Evolutionary conservation across 2,329 filamentous ascomycete species (phyloP).

Genomic region (Rutstroemia sp.): DNA sequence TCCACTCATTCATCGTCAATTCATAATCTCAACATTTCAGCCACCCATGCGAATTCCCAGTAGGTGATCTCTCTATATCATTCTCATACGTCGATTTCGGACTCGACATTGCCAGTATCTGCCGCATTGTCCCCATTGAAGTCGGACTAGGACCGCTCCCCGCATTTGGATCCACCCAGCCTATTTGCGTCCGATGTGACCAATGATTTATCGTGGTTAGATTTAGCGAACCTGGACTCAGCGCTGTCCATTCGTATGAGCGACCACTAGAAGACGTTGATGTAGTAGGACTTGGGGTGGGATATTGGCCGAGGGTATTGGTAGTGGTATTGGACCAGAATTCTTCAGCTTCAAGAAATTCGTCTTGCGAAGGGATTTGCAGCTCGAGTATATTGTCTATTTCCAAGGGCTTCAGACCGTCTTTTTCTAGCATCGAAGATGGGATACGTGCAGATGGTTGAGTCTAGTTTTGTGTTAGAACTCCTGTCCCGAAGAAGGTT

Average conservation of each 20-base stretch:
- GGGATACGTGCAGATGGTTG: not conserved
- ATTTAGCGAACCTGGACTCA: not conserved
- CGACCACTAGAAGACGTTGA: not conserved
- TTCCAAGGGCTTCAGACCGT: not conserved
- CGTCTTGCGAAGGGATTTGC: not conserved
- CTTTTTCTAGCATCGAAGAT: not conserved
- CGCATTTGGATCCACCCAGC: not conserved
- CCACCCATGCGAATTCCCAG: not conserved
- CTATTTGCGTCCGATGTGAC: not conserved
- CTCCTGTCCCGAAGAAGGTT: not conserved
- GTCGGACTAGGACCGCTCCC: not conserved
- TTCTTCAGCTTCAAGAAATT: not conserved
- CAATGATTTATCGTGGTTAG: not conserved
- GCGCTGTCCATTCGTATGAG: not conserved
- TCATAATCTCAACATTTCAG: not conserved
- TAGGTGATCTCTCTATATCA: not conserved
- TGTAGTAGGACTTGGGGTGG: slow-evolving; percentile 2
- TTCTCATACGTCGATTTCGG: not conserved
- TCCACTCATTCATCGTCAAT: not conserved
- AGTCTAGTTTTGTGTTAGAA: not conserved
- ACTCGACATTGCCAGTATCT: not conserved
- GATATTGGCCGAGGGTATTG: not conserved
- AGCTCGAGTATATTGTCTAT: not conserved
- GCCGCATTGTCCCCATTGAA: not conserved
- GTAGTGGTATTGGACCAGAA: not conserved